These are phyloP conservation scores for Rhodotorula diobovata DNA, from an alignment of 768 basidiomycete species.

Conservation along the genomic window DNA sequence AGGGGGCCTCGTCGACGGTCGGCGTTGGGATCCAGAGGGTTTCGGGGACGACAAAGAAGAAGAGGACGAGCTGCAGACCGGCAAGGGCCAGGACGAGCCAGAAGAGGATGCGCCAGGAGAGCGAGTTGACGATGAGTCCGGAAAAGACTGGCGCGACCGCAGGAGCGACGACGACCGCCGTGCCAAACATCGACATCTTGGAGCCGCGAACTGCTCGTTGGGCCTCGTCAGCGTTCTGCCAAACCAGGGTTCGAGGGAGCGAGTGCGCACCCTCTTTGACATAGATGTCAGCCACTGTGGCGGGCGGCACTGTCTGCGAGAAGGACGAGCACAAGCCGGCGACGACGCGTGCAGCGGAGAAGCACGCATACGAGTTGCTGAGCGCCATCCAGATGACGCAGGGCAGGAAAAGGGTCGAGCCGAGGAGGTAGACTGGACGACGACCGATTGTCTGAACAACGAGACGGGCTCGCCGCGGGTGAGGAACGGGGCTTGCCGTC, in stretches of 20 bases:
- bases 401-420: slow-evolving; percentile 31
- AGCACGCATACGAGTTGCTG: slow-evolving; percentile 25
- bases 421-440: slow-evolving; percentile 32
- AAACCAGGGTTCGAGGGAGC: neutral
- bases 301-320: slow-evolving; percentile 39
- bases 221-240: neutral
- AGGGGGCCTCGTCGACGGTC: slow-evolving; percentile 9
- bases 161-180: slow-evolving; percentile 37
- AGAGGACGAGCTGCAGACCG: slow-evolving; percentile 37
- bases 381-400: slow-evolving; percentile 40
- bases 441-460: slow-evolving; percentile 37
- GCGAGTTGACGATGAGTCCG: slow-evolving; percentile 33
- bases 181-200: slow-evolving; percentile 37
- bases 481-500: neutral
- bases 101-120: slow-evolving; percentile 37
- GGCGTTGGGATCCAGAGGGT: slow-evolving; percentile 33
- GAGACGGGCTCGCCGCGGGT: neutral
- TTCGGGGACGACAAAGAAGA: slow-evolving; percentile 32
- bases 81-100: slow-evolving; percentile 38
- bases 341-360: slow-evolving; percentile 38
- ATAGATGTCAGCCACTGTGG: slow-evolving; percentile 42
- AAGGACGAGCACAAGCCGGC: slow-evolving; percentile 32
- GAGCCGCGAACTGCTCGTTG: slow-evolving; percentile 31
- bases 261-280: slow-evolving; percentile 18
- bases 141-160: slow-evolving; percentile 40